Conservation (phyloP, 1,139 yeast genomes). For the Yamadazyma atmosphaerica region DNA sequence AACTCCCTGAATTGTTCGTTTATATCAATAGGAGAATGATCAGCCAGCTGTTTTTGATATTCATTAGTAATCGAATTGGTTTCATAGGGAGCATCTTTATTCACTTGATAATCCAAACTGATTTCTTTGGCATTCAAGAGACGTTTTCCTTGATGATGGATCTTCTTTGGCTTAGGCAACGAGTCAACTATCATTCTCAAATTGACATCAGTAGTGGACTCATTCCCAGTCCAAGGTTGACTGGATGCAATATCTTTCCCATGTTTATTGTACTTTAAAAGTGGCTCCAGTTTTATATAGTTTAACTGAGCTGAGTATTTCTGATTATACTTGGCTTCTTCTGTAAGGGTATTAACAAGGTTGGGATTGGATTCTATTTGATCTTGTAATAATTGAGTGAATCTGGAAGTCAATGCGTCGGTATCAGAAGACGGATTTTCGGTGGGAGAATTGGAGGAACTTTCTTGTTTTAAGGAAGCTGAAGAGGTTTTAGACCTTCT, state of each 20-base stretch:
- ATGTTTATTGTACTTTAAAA: constrained; percentile 39
- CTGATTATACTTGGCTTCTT: constrained; percentile 16
- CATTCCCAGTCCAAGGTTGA: constrained; percentile 72
- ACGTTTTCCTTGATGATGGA: constrained; percentile 15
- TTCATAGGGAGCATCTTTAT: constrained; percentile 22
- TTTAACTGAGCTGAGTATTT: constrained; percentile 22
- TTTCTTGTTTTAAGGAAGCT: background rate
- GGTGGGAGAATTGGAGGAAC: background rate
- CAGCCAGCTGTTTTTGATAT: background rate
- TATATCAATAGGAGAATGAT: background rate
- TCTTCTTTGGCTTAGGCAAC: constrained; percentile 47
- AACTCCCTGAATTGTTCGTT: constrained; percentile 48
- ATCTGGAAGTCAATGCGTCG: constrained; percentile 7
- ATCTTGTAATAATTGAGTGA: constrained; percentile 24
- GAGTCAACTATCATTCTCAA: constrained; percentile 64
- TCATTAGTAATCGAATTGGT: constrained; percentile 28
- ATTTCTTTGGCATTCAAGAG: constrained; percentile 58
- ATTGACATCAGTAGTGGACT: constrained; percentile 49
- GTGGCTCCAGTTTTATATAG: constrained; percentile 29
- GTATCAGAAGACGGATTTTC: background rate
- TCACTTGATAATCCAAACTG: constrained; percentile 58
- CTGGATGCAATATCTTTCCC: constrained; percentile 47
- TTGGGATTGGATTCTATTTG: constrained; percentile 24
- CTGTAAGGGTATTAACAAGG: constrained; percentile 12
- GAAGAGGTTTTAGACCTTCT: background rate